Evolutionary conservation across 2,329 filamentous ascomycete species (phyloP).

Genomic region (Lachnellula subtilissima): DNA sequence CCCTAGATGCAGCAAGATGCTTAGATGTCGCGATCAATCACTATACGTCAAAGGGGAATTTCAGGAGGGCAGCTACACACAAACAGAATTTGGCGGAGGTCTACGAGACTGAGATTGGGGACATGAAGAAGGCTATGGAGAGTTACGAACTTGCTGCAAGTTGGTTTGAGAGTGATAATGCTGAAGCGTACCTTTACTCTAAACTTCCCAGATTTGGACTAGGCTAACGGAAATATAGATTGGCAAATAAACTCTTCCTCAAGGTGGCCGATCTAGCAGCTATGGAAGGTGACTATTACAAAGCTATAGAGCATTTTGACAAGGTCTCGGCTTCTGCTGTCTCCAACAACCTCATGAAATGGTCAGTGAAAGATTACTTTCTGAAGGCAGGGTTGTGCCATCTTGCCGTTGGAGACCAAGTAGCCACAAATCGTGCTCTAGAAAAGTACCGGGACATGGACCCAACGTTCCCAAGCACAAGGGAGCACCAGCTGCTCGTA

Average conservation of each 20-base stretch:
- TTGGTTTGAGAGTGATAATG: constrained; percentile 87
- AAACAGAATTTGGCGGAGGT: constrained; percentile 86
- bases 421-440: constrained; percentile 73
- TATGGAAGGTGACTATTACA: constrained; percentile 77
- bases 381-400: constrained; percentile 92
- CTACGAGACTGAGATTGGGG: constrained; percentile 75
- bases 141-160: constrained; percentile 80
- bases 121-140: constrained; percentile 72
- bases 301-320: constrained; percentile 77
- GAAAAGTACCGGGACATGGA: constrained; percentile 79
- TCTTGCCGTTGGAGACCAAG: constrained; percentile 66
- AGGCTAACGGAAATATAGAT: constrained; percentile 41
- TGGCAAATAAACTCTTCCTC: constrained; percentile 89
- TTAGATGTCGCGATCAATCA: constrained; percentile 75
- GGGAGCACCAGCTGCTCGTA: constrained; percentile 75
- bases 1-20: constrained; percentile 75
- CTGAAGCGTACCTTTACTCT: constrained; percentile 61
- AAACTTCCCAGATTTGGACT: neutral
- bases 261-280: constrained; percentile 88
- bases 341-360: constrained; percentile 88
- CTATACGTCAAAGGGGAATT: constrained; percentile 86
- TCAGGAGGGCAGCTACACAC: constrained; percentile 82
- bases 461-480: constrained; percentile 67
- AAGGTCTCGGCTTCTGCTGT: constrained; percentile 73
- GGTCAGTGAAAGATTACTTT: constrained; percentile 92